These are phyloP conservation scores for Podospora conica DNA, from an alignment of 495 filamentous ascomycete genomes.

Conservation along the genomic window DNA sequence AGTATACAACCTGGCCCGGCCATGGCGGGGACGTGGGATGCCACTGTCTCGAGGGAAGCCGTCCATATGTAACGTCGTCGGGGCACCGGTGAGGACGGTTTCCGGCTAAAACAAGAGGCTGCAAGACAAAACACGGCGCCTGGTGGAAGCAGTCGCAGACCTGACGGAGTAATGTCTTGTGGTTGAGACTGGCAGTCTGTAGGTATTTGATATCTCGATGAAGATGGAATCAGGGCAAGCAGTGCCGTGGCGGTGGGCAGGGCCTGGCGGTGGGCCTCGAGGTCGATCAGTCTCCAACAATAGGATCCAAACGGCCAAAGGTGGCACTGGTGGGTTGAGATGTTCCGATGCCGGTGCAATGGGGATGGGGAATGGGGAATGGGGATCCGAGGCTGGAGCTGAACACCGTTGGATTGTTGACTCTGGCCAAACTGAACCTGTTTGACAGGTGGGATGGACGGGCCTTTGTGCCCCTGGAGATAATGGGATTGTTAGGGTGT, in stretches of 20 bases:
- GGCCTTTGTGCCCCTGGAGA: background rate
- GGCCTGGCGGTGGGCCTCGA: background rate
- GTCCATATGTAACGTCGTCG: constrained; percentile 7
- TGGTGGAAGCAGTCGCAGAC: background rate
- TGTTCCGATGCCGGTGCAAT: background rate
- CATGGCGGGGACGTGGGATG: background rate
- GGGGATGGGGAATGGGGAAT: background rate
- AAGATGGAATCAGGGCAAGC: background rate
- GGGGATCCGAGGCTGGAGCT: background rate
- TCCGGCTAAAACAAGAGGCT: constrained; percentile 7
- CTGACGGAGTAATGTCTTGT: background rate
- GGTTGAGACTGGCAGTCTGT: background rate
- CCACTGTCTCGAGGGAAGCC: background rate
- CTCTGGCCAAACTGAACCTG: background rate
- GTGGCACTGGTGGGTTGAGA: background rate
- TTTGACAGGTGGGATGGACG: background rate
- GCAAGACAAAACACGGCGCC: constrained; percentile 1
- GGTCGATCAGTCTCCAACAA: background rate
- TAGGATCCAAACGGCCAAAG: background rate
- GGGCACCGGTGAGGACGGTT: background rate
- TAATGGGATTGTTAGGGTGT: background rate
- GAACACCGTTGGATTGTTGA: background rate
- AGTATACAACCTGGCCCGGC: background rate
- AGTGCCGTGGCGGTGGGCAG: too few species aligned
- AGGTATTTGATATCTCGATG: background rate